Conservation (phyloP, 371 early-diverging fungal species). For the Saksenaea vasiformis region DNA sequence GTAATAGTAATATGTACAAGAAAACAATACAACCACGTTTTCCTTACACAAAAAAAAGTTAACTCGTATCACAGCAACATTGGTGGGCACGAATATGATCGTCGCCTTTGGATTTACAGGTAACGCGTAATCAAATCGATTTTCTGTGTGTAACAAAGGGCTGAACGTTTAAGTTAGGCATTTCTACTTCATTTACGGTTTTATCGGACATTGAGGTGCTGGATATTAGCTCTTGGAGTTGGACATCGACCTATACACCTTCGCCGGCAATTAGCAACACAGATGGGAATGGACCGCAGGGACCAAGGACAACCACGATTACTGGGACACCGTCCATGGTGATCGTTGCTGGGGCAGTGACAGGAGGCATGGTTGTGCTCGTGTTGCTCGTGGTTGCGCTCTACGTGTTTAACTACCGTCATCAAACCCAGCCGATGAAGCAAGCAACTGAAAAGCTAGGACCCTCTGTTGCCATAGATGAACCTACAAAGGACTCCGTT, state of each 20-base stretch:
- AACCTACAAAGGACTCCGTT: not conserved
- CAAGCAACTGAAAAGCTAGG: not conserved
- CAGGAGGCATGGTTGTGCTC: slow-evolving; percentile 37
- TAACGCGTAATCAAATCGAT: slow-evolving; percentile 3
- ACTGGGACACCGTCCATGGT: slow-evolving; percentile 31
- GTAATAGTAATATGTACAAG: slow-evolving; percentile 23
- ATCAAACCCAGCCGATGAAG: slow-evolving; percentile 1
- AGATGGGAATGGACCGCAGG: not conserved
- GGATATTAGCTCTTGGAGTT: slow-evolving; percentile 46
- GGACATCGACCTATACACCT: slow-evolving; percentile 41
- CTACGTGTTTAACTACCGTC: slow-evolving; percentile 33
- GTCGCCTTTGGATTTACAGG: slow-evolving; percentile 53
- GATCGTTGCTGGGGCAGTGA: slow-evolving; percentile 45
- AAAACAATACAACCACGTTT: not conserved
- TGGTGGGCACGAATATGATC: slow-evolving; percentile 47
- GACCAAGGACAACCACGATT: not conserved
- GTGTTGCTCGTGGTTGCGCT: slow-evolving; percentile 34
- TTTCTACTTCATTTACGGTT: slow-evolving; percentile 40
- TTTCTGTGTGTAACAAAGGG: too few species aligned
- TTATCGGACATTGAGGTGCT: slow-evolving; percentile 48
- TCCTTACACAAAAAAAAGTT: not conserved
- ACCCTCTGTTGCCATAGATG: not conserved
- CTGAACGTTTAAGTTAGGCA: slow-evolving; percentile 13
- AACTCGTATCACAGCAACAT: slow-evolving; percentile 25
- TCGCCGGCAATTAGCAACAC: slow-evolving; percentile 10